Percentiles rank a stretch among this genome's conserved stretches.
These are phyloP conservation scores for Silene coronaria DNA, from an alignment of 179 eudicot genomes.

Conservation along the genomic window DNA sequence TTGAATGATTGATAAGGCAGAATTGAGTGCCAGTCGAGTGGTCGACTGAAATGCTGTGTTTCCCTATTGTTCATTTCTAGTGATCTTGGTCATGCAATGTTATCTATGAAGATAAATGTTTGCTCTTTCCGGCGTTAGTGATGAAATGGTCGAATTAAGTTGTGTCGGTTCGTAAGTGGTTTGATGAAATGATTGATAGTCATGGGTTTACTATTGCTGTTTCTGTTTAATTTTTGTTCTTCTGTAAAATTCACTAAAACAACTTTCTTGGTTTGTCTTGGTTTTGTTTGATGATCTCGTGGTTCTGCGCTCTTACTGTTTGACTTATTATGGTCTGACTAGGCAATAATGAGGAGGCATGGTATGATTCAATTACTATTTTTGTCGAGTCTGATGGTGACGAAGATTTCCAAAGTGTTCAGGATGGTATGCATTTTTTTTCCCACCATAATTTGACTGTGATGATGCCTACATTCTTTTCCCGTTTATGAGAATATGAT, in stretches of 20 bases:
- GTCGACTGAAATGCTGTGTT: neutral
- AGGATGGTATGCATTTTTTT: slow-evolving; percentile 50
- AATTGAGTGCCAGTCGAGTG: neutral
- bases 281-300: slow-evolving; percentile 10
- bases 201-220: neutral
- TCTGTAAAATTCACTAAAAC: neutral
- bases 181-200: too few species aligned
- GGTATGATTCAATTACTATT: slow-evolving; percentile 67
- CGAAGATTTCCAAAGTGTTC: slow-evolving; percentile 85
- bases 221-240: neutral
- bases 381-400: slow-evolving; percentile 81
- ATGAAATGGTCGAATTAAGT: neutral
- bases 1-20: neutral
- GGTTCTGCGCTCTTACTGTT: slow-evolving; percentile 10
- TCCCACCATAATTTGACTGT: neutral
- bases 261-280: slow-evolving; percentile 6
- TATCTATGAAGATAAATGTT: neutral
- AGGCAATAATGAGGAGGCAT: slow-evolving; percentile 78
- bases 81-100: neutral
- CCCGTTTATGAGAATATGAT: slow-evolving; percentile 4
- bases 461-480: neutral
- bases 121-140: neutral
- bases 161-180: neutral
- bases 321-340: slow-evolving; percentile 23
- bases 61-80: neutral